Percentiles rank a stretch among this genome's conserved stretches.
These are phyloP conservation scores for Microcos paniculata DNA, from an alignment of 345 rosid genomes.

Conservation along the genomic window DNA sequence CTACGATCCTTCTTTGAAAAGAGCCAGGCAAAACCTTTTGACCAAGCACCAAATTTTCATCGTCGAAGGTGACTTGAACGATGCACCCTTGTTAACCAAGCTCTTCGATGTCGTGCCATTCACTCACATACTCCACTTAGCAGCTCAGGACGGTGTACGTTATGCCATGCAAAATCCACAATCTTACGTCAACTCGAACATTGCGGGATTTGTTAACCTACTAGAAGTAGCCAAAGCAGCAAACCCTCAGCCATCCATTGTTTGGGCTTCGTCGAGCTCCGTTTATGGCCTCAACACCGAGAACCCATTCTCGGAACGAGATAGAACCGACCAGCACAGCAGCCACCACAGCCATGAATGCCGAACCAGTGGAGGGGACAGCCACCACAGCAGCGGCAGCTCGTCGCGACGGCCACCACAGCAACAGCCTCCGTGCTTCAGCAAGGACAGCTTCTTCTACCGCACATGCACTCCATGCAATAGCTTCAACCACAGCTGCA, in stretches of 20 bases:
- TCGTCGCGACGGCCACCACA: no score
- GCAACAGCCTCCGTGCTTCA: no score
- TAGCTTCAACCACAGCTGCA: no score
- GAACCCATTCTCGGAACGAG: slow-evolving; percentile 75
- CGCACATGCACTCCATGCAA: no score
- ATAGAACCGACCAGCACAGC: slow-evolving; percentile 84
- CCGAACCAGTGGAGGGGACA: no score
- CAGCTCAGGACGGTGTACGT: slow-evolving; percentile 90
- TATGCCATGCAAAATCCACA: slow-evolving; percentile 92
- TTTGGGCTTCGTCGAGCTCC: slow-evolving; percentile 89
- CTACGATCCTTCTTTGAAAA: slow-evolving; percentile 73
- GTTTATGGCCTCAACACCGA: slow-evolving; percentile 85
- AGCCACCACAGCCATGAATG: no score
- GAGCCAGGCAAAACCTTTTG: slow-evolving; percentile 56
- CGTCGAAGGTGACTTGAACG: slow-evolving; percentile 82
- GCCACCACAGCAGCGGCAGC: no score
- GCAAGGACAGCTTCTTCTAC: no score
- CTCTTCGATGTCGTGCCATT: slow-evolving; percentile 78
- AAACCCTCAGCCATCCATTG: slow-evolving; percentile 78
- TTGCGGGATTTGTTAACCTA: slow-evolving; percentile 74
- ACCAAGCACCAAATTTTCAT: slow-evolving; percentile 61
- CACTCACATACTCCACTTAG: slow-evolving; percentile 84
- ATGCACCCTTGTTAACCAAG: slow-evolving; percentile 53
- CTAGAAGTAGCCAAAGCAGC: slow-evolving; percentile 66
- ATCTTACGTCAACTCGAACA: slow-evolving; percentile 73